These are phyloP conservation scores for Ganoderma multipileum DNA, from an alignment of 1,284 basidiomycete species.

Conservation along the genomic window DNA sequence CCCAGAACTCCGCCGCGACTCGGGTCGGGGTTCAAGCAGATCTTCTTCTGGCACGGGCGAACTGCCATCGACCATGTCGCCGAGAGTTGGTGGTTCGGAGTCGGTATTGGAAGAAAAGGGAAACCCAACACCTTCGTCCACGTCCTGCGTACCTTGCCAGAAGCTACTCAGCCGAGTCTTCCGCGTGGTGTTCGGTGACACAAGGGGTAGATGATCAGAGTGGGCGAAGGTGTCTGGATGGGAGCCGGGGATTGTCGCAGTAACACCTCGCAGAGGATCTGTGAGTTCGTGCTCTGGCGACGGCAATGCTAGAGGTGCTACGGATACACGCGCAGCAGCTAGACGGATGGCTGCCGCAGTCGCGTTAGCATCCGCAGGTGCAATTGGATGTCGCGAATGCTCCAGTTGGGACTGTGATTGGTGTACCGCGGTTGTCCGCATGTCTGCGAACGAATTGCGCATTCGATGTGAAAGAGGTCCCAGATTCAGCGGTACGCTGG, in stretches of 20 bases:
- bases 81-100: not conserved
- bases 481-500: slow-evolving; percentile 35
- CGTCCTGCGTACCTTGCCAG: slow-evolving; percentile 70
- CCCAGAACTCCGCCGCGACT: not conserved
- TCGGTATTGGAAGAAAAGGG: not conserved
- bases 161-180: slow-evolving; percentile 68
- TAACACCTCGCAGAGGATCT: slow-evolving; percentile 81
- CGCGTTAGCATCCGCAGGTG: slow-evolving; percentile 63
- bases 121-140: slow-evolving; percentile 38
- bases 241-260: slow-evolving; percentile 70
- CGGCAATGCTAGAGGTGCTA: slow-evolving; percentile 82
- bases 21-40: not conserved
- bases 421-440: slow-evolving; percentile 40
- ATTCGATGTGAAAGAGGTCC: slow-evolving; percentile 50
- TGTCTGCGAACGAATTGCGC: slow-evolving; percentile 64
- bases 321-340: slow-evolving; percentile 76
- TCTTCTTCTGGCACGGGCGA: not conserved
- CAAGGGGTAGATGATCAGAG: slow-evolving; percentile 20
- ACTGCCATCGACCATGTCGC: not conserved
- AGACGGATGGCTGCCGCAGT: slow-evolving; percentile 86
- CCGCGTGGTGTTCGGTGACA: slow-evolving; percentile 58
- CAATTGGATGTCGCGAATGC: slow-evolving; percentile 38
- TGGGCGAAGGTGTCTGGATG: slow-evolving; percentile 43
- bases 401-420: slow-evolving; percentile 31
- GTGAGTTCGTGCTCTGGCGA: slow-evolving; percentile 88